These are phyloP conservation scores for Aspergillus conjunctus DNA, from an alignment of 495 filamentous ascomycete species.

Conservation along the genomic window DNA sequence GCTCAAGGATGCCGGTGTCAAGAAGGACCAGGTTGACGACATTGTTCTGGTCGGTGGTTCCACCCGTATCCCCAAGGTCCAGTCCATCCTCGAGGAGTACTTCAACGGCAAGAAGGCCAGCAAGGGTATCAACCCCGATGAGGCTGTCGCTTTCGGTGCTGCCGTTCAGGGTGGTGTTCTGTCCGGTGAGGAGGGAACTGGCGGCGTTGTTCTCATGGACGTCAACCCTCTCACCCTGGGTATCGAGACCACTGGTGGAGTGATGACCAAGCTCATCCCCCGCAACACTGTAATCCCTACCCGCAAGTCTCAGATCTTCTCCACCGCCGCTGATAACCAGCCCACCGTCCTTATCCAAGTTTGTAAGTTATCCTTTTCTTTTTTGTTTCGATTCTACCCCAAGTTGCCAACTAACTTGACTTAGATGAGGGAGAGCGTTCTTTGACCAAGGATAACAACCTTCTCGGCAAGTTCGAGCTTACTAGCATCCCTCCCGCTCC, in stretches of 20 bases:
- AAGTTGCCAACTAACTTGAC: slow-evolving; percentile 21
- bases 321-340: slow-evolving; percentile 96
- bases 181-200: slow-evolving; percentile 79
- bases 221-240: slow-evolving; percentile 97
- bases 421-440: slow-evolving; percentile 85
- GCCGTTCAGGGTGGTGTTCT: slow-evolving; percentile 97
- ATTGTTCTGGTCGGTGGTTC: slow-evolving; percentile 92
- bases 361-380: slow-evolving; percentile 43
- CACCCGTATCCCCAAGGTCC: slow-evolving; percentile 97
- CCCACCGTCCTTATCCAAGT: slow-evolving; percentile 97
- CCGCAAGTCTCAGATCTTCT: slow-evolving; percentile 97
- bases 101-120: slow-evolving; percentile 92
- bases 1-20: slow-evolving; percentile 87
- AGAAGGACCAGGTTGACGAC: slow-evolving; percentile 83
- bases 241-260: slow-evolving; percentile 97
- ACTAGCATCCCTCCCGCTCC: slow-evolving; percentile 93
- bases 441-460: slow-evolving; percentile 96
- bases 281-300: slow-evolving; percentile 95
- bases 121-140: slow-evolving; percentile 99
- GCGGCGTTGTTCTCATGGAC: slow-evolving; percentile 87
- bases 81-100: slow-evolving; percentile 91
- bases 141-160: slow-evolving; percentile 96
- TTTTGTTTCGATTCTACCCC: not conserved
- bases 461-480: slow-evolving; percentile 96
- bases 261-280: slow-evolving; percentile 97